Base-by-base conservation (phyloP, 176 grass and related monocot species). In the Oryza longistaminata region DNA sequence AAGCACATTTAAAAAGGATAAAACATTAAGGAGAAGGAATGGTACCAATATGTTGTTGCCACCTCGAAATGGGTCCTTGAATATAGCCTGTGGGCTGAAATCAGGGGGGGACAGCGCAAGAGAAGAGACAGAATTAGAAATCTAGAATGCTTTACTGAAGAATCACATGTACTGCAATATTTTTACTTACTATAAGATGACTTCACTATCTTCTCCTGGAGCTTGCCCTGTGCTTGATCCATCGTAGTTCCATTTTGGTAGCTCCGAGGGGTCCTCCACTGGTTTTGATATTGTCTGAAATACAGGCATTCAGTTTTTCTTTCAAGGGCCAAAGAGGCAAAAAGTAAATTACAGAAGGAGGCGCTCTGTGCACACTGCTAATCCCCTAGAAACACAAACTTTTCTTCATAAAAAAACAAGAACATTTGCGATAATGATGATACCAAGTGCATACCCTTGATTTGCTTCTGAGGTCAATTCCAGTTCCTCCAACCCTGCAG, bases 171-270 rank as follows among this genome's bases (percentile, higher is more conserved):
- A 64, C 24, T 76, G 50, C 19, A 61, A 75, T 43, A 42, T 25
- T 3, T 48, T 53, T 0, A 0, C 95, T 89, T 92, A 99, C 97
- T 99, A 96, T 94, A 99, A 79, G 52, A 99, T 99, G 69, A 99
- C 97, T 96, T 96, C 97, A 88, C 97, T 99, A 76, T 99, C 97
- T 86, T 92, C 90, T 83, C 97, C 97, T 7, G 97, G 97, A 78
- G 97, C 97, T 80, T 99, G 97, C 4, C 97, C 97, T 62, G 97
- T 99, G 90, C 97, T 99, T 76, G 97, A 99, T 79, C 97, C 97
- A 62, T 99, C 97, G 3, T 96, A 99, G 68, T 99, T 99, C 97
- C 97, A 99, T 79, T 94, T 99, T 3, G 97, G 93, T 40, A 99
- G 86, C 74, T 99, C 97, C 1, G 88, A 99, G 7, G 97, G 91